Percentiles rank a stretch among this genome's conserved stretches.
Evolutionary conservation across 495 filamentous ascomycete species (phyloP).

Genomic region (Penicillium canariense): DNA sequence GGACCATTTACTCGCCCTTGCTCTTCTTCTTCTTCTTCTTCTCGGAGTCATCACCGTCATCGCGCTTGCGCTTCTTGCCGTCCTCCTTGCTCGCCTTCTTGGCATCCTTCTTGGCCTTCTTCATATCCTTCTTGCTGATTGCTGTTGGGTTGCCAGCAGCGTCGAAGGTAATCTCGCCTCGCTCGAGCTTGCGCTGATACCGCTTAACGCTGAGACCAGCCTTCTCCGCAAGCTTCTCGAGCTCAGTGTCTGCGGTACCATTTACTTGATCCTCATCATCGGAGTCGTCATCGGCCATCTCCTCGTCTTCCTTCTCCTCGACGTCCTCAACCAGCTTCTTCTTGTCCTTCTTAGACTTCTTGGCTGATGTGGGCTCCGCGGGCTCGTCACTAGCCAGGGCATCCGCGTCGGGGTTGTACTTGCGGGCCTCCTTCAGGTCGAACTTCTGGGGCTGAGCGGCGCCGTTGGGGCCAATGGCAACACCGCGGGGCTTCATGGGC

Average conservation of each 20-base stretch:
- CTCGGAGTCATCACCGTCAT: conserved; percentile 39
- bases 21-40: conserved; percentile 63
- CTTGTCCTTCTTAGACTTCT: conserved; percentile 51
- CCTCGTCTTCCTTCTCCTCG: conserved; percentile 44
- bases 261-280: conserved; percentile 49
- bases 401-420: conserved; percentile 95
- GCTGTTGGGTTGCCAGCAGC: conserved; percentile 57
- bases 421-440: conserved; percentile 89
- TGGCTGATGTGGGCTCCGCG: conserved; percentile 51
- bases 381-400: conserved; percentile 69
- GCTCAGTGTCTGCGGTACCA: conserved; percentile 46
- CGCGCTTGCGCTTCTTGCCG: conserved; percentile 58
- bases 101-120: conserved; percentile 68
- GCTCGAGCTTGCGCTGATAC: conserved; percentile 69
- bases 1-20: conserved; percentile 44
- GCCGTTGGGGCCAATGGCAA: conserved; percentile 72
- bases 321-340: conserved; percentile 52
- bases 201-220: conserved; percentile 65
- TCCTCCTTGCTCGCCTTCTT: conserved; percentile 53
- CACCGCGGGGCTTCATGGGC: conserved; percentile 73
- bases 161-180: conserved; percentile 62
- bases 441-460: conserved; percentile 68
- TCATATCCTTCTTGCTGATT: conserved; percentile 72
- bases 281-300: conserved; percentile 55
- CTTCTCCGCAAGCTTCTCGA: conserved; percentile 55